phyloP scores from a whole-genome alignment of 768 basidiomycete species.

The Mycena kentingensis region DNA sequence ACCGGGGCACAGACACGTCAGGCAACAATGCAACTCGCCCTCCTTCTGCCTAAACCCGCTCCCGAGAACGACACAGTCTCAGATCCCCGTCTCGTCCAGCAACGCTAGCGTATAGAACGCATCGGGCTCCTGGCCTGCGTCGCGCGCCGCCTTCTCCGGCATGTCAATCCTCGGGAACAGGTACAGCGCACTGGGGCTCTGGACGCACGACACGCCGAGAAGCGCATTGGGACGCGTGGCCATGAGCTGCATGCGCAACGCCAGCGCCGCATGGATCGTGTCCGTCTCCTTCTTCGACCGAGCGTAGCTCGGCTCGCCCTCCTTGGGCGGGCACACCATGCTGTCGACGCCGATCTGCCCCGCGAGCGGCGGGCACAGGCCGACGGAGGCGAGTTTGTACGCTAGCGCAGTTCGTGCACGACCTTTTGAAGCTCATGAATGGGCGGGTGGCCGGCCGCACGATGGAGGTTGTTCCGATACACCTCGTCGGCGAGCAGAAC shows the following conservation, averaged over 20 bases:
- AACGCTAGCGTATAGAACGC: slow-evolving; percentile 84
- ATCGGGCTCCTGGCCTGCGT: slow-evolving; percentile 79
- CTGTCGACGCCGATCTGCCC: slow-evolving; percentile 95
- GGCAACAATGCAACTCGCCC: slow-evolving; percentile 85
- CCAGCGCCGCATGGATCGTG: slow-evolving; percentile 73
- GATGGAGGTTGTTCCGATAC: slow-evolving; percentile 94
- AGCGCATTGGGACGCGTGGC: slow-evolving; percentile 74
- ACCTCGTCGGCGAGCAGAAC: slow-evolving; percentile 97
- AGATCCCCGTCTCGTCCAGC: slow-evolving; percentile 89
- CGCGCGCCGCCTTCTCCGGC: slow-evolving; percentile 64
- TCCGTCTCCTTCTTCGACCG: slow-evolving; percentile 86
- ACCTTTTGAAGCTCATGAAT: slow-evolving; percentile 96
- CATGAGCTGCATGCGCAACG: slow-evolving; percentile 71
- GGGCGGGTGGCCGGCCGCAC: slow-evolving; percentile 58
- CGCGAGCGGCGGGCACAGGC: slow-evolving; percentile 83
- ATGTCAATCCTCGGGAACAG: slow-evolving; percentile 85
- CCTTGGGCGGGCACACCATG: slow-evolving; percentile 86
- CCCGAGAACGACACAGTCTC: slow-evolving; percentile 91
- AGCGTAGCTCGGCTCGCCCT: slow-evolving; percentile 72
- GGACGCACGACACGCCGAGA: slow-evolving; percentile 87
- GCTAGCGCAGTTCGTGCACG: slow-evolving; percentile 74
- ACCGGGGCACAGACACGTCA: slow-evolving; percentile 94
- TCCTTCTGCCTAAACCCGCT: slow-evolving; percentile 93
- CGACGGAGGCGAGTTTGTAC: slow-evolving; percentile 95
- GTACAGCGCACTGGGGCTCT: slow-evolving; percentile 91